Conservation (phyloP, 2,329 filamentous ascomycete species). For the Aspergillus luchuensis region DNA sequence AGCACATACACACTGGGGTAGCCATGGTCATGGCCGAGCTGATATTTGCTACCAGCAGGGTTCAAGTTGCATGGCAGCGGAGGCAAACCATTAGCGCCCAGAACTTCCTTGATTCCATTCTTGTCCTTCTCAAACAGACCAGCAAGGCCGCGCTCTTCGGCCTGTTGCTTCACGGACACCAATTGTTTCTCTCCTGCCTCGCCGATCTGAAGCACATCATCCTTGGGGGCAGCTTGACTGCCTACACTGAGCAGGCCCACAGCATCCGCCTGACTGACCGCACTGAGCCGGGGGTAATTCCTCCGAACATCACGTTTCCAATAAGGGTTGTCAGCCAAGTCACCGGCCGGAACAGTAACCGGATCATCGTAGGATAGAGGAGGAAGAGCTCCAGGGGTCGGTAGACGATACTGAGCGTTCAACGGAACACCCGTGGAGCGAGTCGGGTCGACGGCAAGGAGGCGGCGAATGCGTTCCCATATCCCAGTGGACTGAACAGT, state of each 20-base stretch:
- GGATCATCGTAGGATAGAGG: conserved; percentile 76
- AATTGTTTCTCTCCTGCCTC: conserved; percentile 73
- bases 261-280: conserved; percentile 80
- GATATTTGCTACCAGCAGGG: conserved; percentile 58
- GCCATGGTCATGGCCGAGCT: conserved; percentile 65
- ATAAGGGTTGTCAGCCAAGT: conserved; percentile 90
- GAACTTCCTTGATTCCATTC: conserved; percentile 57
- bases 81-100: conserved; percentile 78
- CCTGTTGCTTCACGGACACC: conserved; percentile 73
- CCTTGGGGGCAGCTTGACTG: conserved; percentile 76
- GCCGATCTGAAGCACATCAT: conserved; percentile 72
- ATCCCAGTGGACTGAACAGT: conserved; percentile 86
- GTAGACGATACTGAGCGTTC: conserved; percentile 89
- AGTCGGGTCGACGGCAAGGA: conserved; percentile 78
- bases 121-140: conserved; percentile 70
- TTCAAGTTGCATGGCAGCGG: conserved; percentile 78
- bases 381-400: conserved; percentile 72
- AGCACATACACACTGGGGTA: conserved; percentile 69
- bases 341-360: conserved; percentile 78
- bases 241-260: conserved; percentile 84
- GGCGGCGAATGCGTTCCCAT: conserved; percentile 79
- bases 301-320: conserved; percentile 92
- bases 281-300: conserved; percentile 76
- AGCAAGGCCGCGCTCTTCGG: conserved; percentile 70
- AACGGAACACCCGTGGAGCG: conserved; percentile 90